Conservation (phyloP, 495 filamentous ascomycete species). For the Aspergillus incahuasiensis region DNA sequence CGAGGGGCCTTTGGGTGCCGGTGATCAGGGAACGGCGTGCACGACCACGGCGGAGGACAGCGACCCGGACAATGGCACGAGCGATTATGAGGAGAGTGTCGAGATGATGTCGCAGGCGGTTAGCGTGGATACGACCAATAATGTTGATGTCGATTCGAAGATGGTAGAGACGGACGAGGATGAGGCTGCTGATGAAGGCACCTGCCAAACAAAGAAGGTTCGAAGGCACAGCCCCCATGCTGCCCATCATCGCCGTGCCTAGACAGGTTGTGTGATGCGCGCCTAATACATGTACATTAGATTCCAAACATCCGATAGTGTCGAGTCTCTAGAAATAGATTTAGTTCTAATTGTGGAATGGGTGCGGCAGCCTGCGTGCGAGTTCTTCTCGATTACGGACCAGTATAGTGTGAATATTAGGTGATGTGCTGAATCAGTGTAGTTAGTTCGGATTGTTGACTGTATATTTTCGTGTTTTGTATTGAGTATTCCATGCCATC, state of each 20-base stretch:
- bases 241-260: background rate
- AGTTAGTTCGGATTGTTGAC: no score
- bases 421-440: no score
- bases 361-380: background rate
- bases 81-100: constrained; percentile 13
- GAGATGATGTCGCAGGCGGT: constrained; percentile 2
- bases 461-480: background rate
- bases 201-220: background rate
- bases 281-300: background rate
- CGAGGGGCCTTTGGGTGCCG: constrained; percentile 8
- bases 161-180: no score
- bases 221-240: background rate
- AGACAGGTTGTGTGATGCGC: background rate
- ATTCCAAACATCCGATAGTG: background rate
- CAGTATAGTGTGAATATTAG: background rate
- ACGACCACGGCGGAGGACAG: constrained; percentile 4
- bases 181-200: no score
- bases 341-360: background rate
- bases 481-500: no score
- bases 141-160: no score
- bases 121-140: background rate
- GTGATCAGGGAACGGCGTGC: background rate
- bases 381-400: background rate
- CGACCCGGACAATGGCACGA: constrained; percentile 10
- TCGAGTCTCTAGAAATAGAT: background rate